phyloP scores from a whole-genome alignment of 495 filamentous ascomycete genomes.

The Aspergillus leporis region DNA sequence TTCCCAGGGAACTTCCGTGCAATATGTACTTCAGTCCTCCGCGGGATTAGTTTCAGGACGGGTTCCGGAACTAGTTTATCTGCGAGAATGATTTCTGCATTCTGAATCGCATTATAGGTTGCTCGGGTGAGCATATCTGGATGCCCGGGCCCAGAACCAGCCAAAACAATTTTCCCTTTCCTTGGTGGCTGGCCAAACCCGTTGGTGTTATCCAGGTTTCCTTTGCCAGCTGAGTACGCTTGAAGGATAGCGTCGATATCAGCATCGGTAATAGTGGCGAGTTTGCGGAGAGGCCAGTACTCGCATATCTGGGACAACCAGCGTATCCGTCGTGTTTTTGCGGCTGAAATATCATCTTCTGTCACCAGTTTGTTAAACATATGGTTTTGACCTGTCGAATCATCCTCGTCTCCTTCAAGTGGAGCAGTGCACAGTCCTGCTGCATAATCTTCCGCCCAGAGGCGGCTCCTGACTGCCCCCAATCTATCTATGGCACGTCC shows the following conservation, averaged over 20 bases:
- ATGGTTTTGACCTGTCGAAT: constrained; percentile 77
- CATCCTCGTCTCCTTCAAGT: constrained; percentile 71
- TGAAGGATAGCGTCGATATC: constrained; percentile 74
- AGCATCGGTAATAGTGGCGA: constrained; percentile 74
- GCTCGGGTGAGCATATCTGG: constrained; percentile 88
- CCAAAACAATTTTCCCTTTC: constrained; percentile 76
- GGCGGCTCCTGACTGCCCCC: constrained; percentile 70
- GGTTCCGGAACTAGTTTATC: constrained; percentile 93
- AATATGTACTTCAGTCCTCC: constrained; percentile 85
- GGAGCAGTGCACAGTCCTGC: constrained; percentile 45
- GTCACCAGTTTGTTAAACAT: constrained; percentile 81
- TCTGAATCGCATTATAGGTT: constrained; percentile 80
- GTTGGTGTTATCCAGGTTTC: constrained; percentile 20
- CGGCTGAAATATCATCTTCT: constrained; percentile 70
- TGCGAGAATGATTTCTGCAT: constrained; percentile 84
- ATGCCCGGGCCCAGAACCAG: constrained; percentile 91
- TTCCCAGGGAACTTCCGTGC: constrained; percentile 98
- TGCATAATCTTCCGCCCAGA: constrained; percentile 77
- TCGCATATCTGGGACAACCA: constrained; percentile 98
- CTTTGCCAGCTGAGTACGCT: constrained; percentile 55
- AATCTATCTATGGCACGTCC: constrained; percentile 78
- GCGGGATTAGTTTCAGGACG: constrained; percentile 85
- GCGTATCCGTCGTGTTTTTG: constrained; percentile 78
- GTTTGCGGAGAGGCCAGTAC: constrained; percentile 88
- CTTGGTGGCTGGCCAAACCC: constrained; percentile 22